A percentile compares a stretch with the other conserved stretches of the same genome.
These are phyloP conservation scores for Fusarium sp. DNA, from an alignment of 2,329 filamentous ascomycete species.

Conservation along the genomic window DNA sequence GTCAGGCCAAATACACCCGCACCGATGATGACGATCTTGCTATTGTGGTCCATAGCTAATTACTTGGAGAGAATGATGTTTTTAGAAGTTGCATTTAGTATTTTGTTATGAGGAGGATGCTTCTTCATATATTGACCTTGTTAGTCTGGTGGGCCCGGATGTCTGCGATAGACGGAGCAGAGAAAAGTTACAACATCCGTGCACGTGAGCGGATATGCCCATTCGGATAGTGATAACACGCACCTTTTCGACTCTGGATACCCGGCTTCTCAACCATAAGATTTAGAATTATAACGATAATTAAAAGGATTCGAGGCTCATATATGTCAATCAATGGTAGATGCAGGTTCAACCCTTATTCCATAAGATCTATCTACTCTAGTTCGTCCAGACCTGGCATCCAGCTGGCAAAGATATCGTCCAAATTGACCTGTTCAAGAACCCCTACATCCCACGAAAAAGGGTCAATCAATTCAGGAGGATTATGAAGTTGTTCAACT, in stretches of 20 bases:
- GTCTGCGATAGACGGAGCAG: not conserved
- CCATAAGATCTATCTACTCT: not conserved
- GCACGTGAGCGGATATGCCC: slow-evolving; percentile 23
- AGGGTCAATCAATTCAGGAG: not conserved
- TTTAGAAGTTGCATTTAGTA: not conserved
- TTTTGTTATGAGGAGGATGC: not conserved
- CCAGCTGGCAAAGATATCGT: slow-evolving; percentile 9
- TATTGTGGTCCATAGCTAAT: slow-evolving; percentile 25
- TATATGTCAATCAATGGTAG: too few species aligned
- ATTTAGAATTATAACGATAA: not conserved
- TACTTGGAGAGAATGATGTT: fast-evolving
- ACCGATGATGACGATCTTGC: slow-evolving; percentile 47
- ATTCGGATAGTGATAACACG: not conserved
- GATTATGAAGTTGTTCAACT: not conserved
- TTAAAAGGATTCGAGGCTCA: too few species aligned
- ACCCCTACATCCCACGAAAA: slow-evolving; percentile 7
- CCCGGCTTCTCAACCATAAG: not conserved
- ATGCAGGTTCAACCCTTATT: too few species aligned
- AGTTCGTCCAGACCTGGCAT: not conserved
- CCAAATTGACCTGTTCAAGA: slow-evolving; percentile 15
- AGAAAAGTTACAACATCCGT: not conserved
- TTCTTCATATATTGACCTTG: not conserved
- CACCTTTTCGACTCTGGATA: not conserved
- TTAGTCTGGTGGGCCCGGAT: slow-evolving; percentile 9
- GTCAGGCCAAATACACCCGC: slow-evolving; percentile 51